Evolutionary conservation across 306 rosid genomes (phyloP).

Genomic region (Parietaria judaica): DNA sequence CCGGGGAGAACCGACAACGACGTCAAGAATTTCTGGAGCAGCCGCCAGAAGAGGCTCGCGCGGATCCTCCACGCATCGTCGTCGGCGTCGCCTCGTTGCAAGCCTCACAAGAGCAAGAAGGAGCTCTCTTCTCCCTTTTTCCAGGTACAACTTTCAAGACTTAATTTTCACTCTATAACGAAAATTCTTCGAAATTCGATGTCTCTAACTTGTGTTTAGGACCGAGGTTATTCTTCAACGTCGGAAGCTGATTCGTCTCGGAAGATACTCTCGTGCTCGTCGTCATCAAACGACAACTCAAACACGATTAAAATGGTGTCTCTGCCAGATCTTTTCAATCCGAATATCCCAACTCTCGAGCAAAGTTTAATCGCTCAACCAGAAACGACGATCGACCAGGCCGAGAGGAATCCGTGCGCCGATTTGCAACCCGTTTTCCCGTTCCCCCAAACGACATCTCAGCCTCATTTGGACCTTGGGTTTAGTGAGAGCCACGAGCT

Average conservation of each 20-base stretch:
- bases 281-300: too few species aligned
- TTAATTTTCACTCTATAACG: too few species aligned
- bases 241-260: slow-evolving; percentile 43
- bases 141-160: too few species aligned
- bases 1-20: slow-evolving; percentile 85
- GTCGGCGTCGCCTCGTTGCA: slow-evolving; percentile 25
- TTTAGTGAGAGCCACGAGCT: slow-evolving; percentile 43
- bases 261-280: too few species aligned
- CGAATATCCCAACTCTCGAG: slow-evolving; percentile 24
- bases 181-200: too few species aligned
- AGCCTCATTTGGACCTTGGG: slow-evolving; percentile 25
- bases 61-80: slow-evolving; percentile 42
- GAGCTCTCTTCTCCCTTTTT: too few species aligned
- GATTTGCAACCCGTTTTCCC: not conserved
- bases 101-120: slow-evolving; percentile 37
- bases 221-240: slow-evolving; percentile 41
- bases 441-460: slow-evolving; percentile 27
- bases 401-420: too few species aligned
- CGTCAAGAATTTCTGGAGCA: slow-evolving; percentile 96
- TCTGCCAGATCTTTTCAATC: slow-evolving; percentile 42
- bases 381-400: slow-evolving; percentile 3
- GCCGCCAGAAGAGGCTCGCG: slow-evolving; percentile 77
- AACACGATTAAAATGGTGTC: slow-evolving; percentile 44
- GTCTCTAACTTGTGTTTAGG: slow-evolving; percentile 20
- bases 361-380: slow-evolving; percentile 18